Base-by-base conservation (phyloP, 2,329 filamentous ascomycete genomes). In the Chaetomiaceae sp. region DNA sequence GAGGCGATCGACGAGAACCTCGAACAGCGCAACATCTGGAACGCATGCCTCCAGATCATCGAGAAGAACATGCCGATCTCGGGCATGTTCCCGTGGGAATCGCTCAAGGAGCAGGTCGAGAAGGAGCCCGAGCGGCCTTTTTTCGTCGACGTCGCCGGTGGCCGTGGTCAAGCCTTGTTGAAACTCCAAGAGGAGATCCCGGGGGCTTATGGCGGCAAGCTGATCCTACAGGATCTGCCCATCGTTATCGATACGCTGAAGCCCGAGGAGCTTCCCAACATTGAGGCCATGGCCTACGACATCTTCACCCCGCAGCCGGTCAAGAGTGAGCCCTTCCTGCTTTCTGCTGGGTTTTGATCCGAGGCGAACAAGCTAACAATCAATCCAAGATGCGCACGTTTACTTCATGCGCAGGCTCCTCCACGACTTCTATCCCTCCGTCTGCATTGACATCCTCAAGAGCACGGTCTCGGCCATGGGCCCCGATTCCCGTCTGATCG, bases 71-170 rank as follows among this genome's bases (percentile, higher is more conserved):
- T 69, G 61, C 67, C 67, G 7, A 64, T 69, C 13, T 36, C 57
- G 2, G 67, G 67, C 45, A 70, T 69, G 67, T 70, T 69, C n/a
- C 67, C 66, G 1, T 69, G 67, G 45, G 53, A 57, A 1, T 60
- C 64, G 2, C 55, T 69, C 2, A 63, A 62, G 44, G 60, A 63
- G 2, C 61, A 64, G 21, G 65, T 67, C 2, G 56, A 64, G 20
- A 54, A 61, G 41, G 61, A 67, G 11, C 66, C 65, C 0, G 60
- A 63, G 16, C 59, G 66, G 3, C 56, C 65, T 1, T 67, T 63
- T 42, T 48, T 69, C 13, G 66, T 69, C 11, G 67, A 69, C 32
- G 60, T 69, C 0, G 66, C 64, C 4, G 66, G 64, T 0, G 66
- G 67, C 1, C 59, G 65, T 16, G 66, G 66, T 1, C 66, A 69